A percentile compares a stretch with the other conserved stretches of the same genome.
These are phyloP conservation scores for Capsaspora owczarzaki DNA, from an alignment of 78 protist species.

Conservation along the genomic window DNA sequence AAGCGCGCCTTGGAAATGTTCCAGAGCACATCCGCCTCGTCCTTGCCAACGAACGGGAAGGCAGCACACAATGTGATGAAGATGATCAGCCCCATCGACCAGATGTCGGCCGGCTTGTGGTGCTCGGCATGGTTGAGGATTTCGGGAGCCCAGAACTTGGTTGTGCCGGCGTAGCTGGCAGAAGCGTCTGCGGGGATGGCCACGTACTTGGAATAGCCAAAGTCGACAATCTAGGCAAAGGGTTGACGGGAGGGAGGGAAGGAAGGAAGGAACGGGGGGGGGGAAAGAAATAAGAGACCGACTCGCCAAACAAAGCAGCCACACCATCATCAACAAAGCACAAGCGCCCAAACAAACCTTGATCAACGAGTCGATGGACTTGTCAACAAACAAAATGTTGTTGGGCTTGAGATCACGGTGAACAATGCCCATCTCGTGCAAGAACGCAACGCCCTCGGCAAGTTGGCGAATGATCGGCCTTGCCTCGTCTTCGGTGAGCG, in stretches of 20 bases:
- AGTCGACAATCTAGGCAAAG: background rate
- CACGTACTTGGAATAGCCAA: background rate
- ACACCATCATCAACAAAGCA: no score
- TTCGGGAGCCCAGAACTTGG: conserved; percentile 10
- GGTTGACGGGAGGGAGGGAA: background rate
- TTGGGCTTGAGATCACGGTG: conserved; percentile 18
- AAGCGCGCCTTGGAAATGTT: background rate
- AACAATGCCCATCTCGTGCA: background rate
- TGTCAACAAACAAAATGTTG: background rate
- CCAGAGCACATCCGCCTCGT: background rate
- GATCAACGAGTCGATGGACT: background rate
- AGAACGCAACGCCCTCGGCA: background rate
- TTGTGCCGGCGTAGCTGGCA: background rate
- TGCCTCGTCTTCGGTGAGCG: background rate
- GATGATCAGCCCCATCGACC: background rate
- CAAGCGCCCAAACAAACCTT: no score
- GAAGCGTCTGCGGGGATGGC: background rate
- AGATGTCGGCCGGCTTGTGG: background rate
- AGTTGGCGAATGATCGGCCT: background rate
- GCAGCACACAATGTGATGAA: background rate
- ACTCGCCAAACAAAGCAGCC: no score
- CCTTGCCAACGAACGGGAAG: background rate
- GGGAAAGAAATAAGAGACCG: no score
- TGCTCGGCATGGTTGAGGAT: background rate
- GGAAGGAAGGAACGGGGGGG: no score